Conservation (phyloP, 768 basidiomycete genomes). For the Rhodotorula toruloides region DNA sequence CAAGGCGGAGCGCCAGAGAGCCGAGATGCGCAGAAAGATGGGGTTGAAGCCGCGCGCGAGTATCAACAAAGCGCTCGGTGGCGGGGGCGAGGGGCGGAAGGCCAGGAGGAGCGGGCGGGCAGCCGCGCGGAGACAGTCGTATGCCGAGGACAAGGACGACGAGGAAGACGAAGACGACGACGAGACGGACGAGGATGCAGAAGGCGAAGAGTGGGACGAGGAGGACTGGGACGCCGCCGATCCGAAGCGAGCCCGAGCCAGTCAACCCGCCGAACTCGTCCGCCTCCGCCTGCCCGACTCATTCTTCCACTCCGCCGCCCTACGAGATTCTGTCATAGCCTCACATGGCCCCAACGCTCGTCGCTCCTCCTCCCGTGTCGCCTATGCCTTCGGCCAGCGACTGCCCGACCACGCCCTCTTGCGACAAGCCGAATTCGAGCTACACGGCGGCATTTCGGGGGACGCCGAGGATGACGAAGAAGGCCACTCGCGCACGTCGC, state of each 20-base stretch:
- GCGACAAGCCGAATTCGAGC: slow-evolving; percentile 19
- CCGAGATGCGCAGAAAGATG: slow-evolving; percentile 1
- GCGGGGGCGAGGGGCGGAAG: neutral
- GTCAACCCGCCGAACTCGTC: neutral
- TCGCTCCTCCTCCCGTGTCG: slow-evolving; percentile 19
- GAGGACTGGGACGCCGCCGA: neutral
- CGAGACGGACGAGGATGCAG: neutral
- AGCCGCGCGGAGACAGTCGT: neutral
- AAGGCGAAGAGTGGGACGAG: neutral
- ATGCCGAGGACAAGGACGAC: neutral
- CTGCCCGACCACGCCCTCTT: slow-evolving; percentile 20
- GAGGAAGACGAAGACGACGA: neutral
- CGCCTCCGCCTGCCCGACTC: slow-evolving; percentile 21
- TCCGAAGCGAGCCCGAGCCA: neutral
- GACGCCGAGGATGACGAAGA: neutral
- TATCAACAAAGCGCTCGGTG: slow-evolving; percentile 5
- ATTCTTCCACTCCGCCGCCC: slow-evolving; percentile 27
- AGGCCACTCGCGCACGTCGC: neutral
- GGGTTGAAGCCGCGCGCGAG: slow-evolving; percentile 9
- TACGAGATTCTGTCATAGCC: slow-evolving; percentile 27
- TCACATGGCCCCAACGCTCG: neutral
- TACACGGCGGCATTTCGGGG: slow-evolving; percentile 9
- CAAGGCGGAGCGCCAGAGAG: slow-evolving; percentile 7
- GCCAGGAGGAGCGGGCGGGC: neutral
- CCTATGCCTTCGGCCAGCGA: slow-evolving; percentile 29